These are phyloP conservation scores for Scenedesmus sp. DNA, from an alignment of 163 green algal genomes.

Conservation along the genomic window DNA sequence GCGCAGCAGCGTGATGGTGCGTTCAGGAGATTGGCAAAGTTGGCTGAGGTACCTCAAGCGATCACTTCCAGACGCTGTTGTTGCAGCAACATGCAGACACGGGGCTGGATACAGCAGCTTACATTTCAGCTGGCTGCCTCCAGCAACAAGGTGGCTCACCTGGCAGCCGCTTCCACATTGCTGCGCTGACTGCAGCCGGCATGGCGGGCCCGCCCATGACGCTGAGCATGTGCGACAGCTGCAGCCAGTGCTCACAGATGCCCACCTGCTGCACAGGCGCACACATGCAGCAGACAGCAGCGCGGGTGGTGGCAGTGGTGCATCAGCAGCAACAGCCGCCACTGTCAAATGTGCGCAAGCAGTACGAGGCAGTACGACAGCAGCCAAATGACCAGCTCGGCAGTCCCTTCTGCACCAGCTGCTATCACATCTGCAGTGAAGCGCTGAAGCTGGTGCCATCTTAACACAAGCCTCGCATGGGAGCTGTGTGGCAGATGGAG, in stretches of 20 bases:
- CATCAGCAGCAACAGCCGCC: conserved; percentile 5
- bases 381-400: not conserved
- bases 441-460: not conserved
- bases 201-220: not conserved
- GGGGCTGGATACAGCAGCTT: no score
- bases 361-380: not conserved
- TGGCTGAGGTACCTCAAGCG: not conserved
- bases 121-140: no score
- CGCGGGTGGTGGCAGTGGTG: not conserved
- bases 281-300: not conserved
- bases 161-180: conserved; percentile 51
- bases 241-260: conserved; percentile 57
- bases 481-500: not conserved
- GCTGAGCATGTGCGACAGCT: conserved; percentile 48
- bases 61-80: no score
- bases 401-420: not conserved
- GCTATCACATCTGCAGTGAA: not conserved
- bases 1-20: not conserved
- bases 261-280: conserved; percentile 39
- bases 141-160: no score
- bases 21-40: not conserved
- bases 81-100: not conserved
- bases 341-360: not conserved
- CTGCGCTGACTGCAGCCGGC: conserved; percentile 11
- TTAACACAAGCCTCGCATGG: not conserved